phyloP scores from a whole-genome alignment of 805 yeast species.

The Metschnikowia lunata region DNA sequence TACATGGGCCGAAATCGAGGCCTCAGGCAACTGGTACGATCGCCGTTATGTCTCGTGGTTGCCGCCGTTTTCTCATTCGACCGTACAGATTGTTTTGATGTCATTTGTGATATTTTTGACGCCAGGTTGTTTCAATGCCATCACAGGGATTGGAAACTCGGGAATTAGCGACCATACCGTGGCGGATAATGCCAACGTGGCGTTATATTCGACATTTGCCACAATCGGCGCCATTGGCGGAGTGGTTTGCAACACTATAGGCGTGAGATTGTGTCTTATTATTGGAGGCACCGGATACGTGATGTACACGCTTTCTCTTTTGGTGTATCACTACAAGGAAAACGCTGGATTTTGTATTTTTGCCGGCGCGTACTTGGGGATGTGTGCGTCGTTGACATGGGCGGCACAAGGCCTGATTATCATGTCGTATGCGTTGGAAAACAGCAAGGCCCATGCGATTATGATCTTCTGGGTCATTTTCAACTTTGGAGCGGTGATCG shows the following conservation, averaged over 20 bases:
- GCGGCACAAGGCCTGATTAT: conserved; percentile 56
- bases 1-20: conserved; percentile 26
- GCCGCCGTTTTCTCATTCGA: conserved; percentile 36
- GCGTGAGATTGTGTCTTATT: conserved; percentile 40
- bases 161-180: conserved; percentile 36
- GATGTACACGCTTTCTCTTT: conserved; percentile 48
- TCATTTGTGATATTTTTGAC: conserved; percentile 46
- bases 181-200: conserved; percentile 47
- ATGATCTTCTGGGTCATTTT: conserved; percentile 59
- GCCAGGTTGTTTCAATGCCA: conserved; percentile 52
- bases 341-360: conserved; percentile 51
- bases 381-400: conserved; percentile 54
- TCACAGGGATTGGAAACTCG: conserved; percentile 48
- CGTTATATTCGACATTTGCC: conserved; percentile 52
- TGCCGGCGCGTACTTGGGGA: conserved; percentile 54
- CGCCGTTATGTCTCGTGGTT: conserved; percentile 20
- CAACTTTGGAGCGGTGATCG: conserved; percentile 60
- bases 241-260: conserved; percentile 47
- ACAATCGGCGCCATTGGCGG: conserved; percentile 57
- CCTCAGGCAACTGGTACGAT: conserved; percentile 42
- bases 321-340: conserved; percentile 42
- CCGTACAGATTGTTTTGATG: conserved; percentile 43
- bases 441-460: conserved; percentile 48
- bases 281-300: conserved; percentile 56
- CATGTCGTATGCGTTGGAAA: conserved; percentile 54